Evolutionary conservation across 257 asterid species (phyloP).

Genomic region (Verbascum thapsus): DNA sequence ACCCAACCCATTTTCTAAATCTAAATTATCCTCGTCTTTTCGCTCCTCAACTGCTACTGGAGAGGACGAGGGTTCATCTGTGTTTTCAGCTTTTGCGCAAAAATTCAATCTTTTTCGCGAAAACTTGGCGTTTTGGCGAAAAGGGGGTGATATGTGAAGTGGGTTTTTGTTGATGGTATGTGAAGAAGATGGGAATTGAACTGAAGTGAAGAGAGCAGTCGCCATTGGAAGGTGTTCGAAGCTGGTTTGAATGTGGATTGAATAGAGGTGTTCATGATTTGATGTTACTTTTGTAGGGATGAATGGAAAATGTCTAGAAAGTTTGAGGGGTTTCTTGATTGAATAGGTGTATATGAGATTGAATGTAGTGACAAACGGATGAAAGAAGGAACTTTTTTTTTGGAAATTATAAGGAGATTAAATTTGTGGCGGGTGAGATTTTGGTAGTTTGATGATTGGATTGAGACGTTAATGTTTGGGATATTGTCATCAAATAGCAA

Average conservation of each 20-base stretch:
- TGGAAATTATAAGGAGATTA: neutral
- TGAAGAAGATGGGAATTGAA: constrained; percentile 43
- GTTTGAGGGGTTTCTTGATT: constrained; percentile 54
- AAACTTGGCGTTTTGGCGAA: constrained; percentile 29
- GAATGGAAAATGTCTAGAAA: constrained; percentile 52
- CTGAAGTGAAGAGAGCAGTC: constrained; percentile 39
- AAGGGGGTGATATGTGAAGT: constrained; percentile 20
- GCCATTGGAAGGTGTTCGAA: constrained; percentile 48
- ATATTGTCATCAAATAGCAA: neutral
- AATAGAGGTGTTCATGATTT: constrained; percentile 8
- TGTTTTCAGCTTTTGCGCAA: constrained; percentile 54
- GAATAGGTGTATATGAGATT: constrained; percentile 33
- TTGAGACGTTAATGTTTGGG: constrained; percentile 1
- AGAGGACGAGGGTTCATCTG: constrained; percentile 49
- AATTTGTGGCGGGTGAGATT: constrained; percentile 27
- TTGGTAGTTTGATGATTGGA: constrained; percentile 12
- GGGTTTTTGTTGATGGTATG: constrained; percentile 27
- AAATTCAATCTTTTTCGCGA: constrained; percentile 47
- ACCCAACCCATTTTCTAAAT: constrained; percentile 29
- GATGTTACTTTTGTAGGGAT: constrained; percentile 28
- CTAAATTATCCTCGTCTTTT: constrained; percentile 31
- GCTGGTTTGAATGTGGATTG: constrained; percentile 10
- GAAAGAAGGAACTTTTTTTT: too few species aligned
- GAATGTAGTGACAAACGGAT: constrained; percentile 31
- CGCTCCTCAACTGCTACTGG: constrained; percentile 54